Base-by-base conservation (phyloP, 1,284 basidiomycete species). In the Taiwanofungus camphoratus region DNA sequence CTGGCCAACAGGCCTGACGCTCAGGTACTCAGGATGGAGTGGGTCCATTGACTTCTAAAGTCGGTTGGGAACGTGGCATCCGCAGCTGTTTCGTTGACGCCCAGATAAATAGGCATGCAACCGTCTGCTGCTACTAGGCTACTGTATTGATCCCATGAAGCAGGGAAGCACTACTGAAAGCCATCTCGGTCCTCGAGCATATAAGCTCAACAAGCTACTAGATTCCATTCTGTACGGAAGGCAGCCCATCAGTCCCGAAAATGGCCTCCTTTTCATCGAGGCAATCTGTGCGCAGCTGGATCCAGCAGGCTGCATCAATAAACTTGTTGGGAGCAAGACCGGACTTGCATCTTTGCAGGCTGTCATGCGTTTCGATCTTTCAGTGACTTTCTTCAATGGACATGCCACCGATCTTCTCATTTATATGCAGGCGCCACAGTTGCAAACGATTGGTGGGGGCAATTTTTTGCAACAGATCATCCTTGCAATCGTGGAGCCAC, bases 401-500 rank as follows among this genome's bases (percentile, higher is more conserved):
- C 57, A 55, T 5, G 70, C 66, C 1, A 47, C 66, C 0, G 42
- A 52, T 0, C 46, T 77, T 5, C 51, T 81, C 3, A 21, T 41
- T 0, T 79, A 68, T 50, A 54, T 82, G 1, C 62, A 61, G 36
- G 45, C 57, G 19, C 72, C 64, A 5, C 63, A 61, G 20, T 53
- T 71, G 15, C 57, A 51, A 36, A 51, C 43, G 11, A 60, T 77
- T 42, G 67, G 65, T 13, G 59, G 65, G 2, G 79, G 79, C 2
- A 22, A 59, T 1, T 68, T 71, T 31, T 57, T 82, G 2, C 44
- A 58, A 9, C 54, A 62, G 32, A 50, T 76, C 12, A 39, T 82
- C 15, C 35, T 55, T 16, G 54, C 52, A 1, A 69, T 82, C 13
- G 67, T 74, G 3, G 66, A 76, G 1, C 77, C 78, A 0, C 70